A percentile compares a stretch with the other conserved stretches of the same genome.
These are phyloP conservation scores for Leishmania mexicana DNA, from an alignment of 208 protist genomes.

Conservation along the genomic window DNA sequence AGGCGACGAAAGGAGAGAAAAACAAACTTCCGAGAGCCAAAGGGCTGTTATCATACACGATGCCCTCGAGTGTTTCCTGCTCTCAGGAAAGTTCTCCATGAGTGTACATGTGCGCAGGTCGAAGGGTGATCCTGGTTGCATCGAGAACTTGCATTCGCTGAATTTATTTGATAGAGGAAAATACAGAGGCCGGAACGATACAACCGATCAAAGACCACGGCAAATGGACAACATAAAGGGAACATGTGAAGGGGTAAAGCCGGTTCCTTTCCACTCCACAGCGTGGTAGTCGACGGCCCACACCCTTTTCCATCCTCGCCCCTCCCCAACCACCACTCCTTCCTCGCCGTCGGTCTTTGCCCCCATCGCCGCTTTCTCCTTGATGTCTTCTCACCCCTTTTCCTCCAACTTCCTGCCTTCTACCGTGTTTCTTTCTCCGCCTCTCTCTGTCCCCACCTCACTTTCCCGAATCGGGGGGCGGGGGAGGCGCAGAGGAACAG, in stretches of 20 bases:
- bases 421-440: not conserved
- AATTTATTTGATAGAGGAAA: not conserved
- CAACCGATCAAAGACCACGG: not conserved
- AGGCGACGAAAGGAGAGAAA: too few species aligned
- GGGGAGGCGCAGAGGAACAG: not conserved
- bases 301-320: not conserved
- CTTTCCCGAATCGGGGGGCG: not conserved
- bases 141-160: too few species aligned
- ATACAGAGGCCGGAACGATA: not conserved
- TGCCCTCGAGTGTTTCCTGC: too few species aligned
- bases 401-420: not conserved
- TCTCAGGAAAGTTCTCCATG: too few species aligned
- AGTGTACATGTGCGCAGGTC: not conserved
- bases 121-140: not conserved
- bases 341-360: not conserved
- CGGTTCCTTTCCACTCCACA: too few species aligned
- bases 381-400: conserved; percentile 10
- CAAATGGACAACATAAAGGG: not conserved
- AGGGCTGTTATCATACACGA: not conserved
- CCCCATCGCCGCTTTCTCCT: not conserved
- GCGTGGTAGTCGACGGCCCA: not conserved
- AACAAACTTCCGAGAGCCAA: not conserved
- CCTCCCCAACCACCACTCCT: not conserved
- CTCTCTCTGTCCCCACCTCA: not conserved
- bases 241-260: not conserved